A percentile compares a stretch with the other conserved stretches of the same genome.
Evolutionary conservation across 192 early-diverging fungal species (phyloP).

Genomic region (Mortierella antarctica): DNA sequence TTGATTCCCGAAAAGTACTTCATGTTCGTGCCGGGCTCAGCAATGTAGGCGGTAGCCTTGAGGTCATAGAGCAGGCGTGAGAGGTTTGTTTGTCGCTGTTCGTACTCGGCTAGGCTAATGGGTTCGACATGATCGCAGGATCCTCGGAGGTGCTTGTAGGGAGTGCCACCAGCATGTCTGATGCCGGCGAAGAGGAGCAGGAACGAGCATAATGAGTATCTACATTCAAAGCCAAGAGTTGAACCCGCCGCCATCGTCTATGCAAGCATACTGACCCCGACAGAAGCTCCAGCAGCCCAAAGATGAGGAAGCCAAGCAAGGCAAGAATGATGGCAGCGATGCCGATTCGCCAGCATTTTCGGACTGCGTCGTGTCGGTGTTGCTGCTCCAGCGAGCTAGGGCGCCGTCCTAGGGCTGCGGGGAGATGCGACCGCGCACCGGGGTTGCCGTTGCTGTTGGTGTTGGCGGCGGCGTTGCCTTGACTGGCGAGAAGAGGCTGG

Average conservation of each 20-base stretch:
- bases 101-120: constrained; percentile 51
- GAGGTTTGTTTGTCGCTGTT: constrained; percentile 53
- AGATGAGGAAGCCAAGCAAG: constrained; percentile 18
- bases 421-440: constrained; percentile 31
- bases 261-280: constrained; percentile 5
- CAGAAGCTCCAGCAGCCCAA: constrained; percentile 20
- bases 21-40: constrained; percentile 62
- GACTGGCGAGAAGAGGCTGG: constrained; percentile 23
- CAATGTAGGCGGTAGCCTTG: constrained; percentile 54
- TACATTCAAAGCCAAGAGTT: background rate
- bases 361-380: constrained; percentile 7
- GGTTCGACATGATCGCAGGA: constrained; percentile 55
- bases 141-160: constrained; percentile 30
- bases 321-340: constrained; percentile 17
- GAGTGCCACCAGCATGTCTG: constrained; percentile 14
- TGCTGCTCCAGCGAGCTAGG: background rate
- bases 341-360: constrained; percentile 29
- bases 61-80: constrained; percentile 40
- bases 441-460: constrained; percentile 6
- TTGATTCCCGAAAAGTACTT: constrained; percentile 59
- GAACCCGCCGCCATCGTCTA: background rate
- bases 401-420: constrained; percentile 13
- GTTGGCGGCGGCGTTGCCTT: background rate
- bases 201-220: background rate
- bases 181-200: background rate